phyloP scores from a whole-genome alignment of 208 protist genomes.

The Crithidia sp. region DNA sequence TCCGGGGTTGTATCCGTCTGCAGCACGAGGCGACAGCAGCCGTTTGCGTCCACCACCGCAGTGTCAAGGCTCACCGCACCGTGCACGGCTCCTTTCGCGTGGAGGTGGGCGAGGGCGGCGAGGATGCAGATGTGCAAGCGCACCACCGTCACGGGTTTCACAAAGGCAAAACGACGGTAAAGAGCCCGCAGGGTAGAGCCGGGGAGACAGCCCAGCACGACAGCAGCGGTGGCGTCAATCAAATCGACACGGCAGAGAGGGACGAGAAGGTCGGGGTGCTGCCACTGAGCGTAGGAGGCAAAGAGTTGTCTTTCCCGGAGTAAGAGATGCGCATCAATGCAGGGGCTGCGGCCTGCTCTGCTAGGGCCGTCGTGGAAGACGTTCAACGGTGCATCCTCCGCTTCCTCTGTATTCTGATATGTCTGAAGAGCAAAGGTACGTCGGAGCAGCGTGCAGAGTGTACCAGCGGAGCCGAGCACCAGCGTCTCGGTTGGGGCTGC shows the following conservation, averaged over 20 bases:
- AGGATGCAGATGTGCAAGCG: slow-evolving; percentile 58
- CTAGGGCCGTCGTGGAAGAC: neutral
- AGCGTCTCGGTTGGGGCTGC: neutral
- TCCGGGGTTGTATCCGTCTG: slow-evolving; percentile 27
- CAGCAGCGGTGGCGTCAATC: neutral
- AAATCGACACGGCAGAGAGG: neutral
- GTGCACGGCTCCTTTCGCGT: slow-evolving; percentile 55
- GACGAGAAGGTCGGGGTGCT: neutral
- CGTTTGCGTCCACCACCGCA: slow-evolving; percentile 56
- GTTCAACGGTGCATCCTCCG: neutral
- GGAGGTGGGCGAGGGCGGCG: slow-evolving; percentile 57
- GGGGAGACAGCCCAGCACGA: neutral
- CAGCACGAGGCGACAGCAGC: slow-evolving; percentile 68
- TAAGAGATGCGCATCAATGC: neutral
- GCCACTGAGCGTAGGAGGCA: neutral
- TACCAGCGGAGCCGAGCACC: neutral
- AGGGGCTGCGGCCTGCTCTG: neutral
- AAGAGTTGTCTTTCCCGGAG: neutral
- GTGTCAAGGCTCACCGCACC: slow-evolving; percentile 68
- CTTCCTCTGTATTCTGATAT: neutral
- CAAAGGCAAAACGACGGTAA: neutral
- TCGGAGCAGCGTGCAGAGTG: neutral
- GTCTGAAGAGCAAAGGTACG: neutral
- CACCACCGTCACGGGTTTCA: slow-evolving; percentile 26
- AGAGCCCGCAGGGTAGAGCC: neutral